phyloP scores from a whole-genome alignment of 148 eudicot species.

The Tetragonia tetragonoides region DNA sequence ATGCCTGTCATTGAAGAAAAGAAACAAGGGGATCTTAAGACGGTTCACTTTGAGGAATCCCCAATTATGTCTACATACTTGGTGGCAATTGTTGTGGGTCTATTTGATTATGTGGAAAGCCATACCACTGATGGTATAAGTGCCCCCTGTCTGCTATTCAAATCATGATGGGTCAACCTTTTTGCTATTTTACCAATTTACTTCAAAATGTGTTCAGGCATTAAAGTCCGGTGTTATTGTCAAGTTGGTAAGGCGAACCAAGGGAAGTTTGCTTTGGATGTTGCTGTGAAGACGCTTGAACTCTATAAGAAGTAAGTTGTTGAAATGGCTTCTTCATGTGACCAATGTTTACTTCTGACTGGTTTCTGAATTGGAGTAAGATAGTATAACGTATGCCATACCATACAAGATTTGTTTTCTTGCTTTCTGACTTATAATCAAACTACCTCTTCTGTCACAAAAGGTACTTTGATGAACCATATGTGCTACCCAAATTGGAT shows the following conservation, averaged over 20 bases:
- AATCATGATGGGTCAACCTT: not conserved
- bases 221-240: slow-evolving; percentile 78
- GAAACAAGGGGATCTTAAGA: slow-evolving; percentile 59
- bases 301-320: slow-evolving; percentile 58
- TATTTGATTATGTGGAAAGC: slow-evolving; percentile 85
- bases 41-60: slow-evolving; percentile 73
- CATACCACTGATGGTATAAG: slow-evolving; percentile 78
- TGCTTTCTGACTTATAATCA: slow-evolving; percentile 6
- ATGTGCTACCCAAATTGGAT: slow-evolving; percentile 86
- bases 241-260: slow-evolving; percentile 87
- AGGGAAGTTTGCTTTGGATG: slow-evolving; percentile 86
- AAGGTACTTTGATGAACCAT: slow-evolving; percentile 88
- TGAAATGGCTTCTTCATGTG: not conserved
- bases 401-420: not conserved
- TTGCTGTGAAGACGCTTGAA: slow-evolving; percentile 91
- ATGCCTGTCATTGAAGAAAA: slow-evolving; percentile 86
- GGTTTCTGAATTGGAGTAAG: not conserved
- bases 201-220: slow-evolving; percentile 38
- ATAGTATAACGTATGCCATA: not conserved
- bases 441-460: slow-evolving; percentile 11
- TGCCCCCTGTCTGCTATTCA: not conserved
- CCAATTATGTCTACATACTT: slow-evolving; percentile 94
- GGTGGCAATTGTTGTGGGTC: slow-evolving; percentile 87
- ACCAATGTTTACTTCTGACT: not conserved
- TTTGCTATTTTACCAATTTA: slow-evolving; percentile 3